A percentile compares a stretch with the other conserved stretches of the same genome.
Evolutionary conservation across 352 stramenopile species (phyloP).

Genomic region (Globisporangium viniferum): DNA sequence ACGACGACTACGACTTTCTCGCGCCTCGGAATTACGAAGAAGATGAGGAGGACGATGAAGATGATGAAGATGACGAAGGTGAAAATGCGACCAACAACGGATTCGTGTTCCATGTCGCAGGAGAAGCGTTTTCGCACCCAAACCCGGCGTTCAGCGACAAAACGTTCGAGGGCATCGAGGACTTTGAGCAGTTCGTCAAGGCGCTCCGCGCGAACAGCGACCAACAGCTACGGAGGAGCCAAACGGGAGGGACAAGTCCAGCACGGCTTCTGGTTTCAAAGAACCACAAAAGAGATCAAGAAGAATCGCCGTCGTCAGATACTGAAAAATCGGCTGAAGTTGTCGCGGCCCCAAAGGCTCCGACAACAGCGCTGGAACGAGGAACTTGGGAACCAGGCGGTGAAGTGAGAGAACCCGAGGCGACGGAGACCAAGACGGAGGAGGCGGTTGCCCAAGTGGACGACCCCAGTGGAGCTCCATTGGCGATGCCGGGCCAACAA

Average conservation of each 20-base stretch:
- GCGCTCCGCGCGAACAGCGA: conserved; percentile 22
- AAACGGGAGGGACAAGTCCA: not conserved
- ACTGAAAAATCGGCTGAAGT: not conserved
- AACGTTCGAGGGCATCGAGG: conserved; percentile 42
- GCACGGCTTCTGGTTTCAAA: not conserved
- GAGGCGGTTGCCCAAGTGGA: not conserved
- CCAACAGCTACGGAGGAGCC: not conserved
- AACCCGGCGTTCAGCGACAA: conserved; percentile 45
- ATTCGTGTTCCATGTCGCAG: conserved; percentile 50
- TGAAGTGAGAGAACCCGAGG: conserved; percentile 17
- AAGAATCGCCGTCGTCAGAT: not conserved
- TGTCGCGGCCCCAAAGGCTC: not conserved
- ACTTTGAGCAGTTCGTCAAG: conserved; percentile 56
- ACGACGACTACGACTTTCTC: conserved; percentile 23
- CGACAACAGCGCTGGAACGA: too few species aligned
- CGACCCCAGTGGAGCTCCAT: not conserved
- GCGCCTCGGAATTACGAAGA: conserved; percentile 16
- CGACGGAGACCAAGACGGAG: conserved; percentile 1
- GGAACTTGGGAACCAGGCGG: too few species aligned
- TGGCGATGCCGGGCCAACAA: not conserved
- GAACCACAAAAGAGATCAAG: not conserved
- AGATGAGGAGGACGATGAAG: conserved; percentile 19
- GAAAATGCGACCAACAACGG: conserved; percentile 5
- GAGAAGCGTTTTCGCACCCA: conserved; percentile 52
- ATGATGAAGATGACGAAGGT: conserved; percentile 29